These are phyloP conservation scores for Colletotrichum cereale DNA, from an alignment of 2,329 filamentous ascomycete species.

Conservation along the genomic window DNA sequence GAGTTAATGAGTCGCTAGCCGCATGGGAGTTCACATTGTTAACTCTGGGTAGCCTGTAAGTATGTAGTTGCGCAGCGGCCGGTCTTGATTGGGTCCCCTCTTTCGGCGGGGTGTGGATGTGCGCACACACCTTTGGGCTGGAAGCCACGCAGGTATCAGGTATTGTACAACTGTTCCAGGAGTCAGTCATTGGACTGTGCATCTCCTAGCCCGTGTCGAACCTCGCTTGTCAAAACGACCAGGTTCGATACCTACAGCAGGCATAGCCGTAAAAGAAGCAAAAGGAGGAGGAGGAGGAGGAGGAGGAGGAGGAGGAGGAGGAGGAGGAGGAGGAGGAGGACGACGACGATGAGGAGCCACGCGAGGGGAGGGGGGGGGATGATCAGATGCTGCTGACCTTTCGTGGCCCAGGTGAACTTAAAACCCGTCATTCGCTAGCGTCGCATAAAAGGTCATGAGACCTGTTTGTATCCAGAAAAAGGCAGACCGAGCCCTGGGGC, in stretches of 20 bases:
- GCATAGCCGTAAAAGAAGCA: background rate
- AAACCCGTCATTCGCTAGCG: constrained; percentile 42
- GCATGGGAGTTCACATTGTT: constrained; percentile 13
- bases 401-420: constrained; percentile 42
- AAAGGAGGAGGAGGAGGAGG: background rate
- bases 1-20: constrained; percentile 2
- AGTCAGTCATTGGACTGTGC: background rate
- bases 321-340: constrained; percentile 27
- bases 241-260: background rate
- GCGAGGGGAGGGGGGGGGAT: constrained; percentile 21
- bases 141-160: background rate
- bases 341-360: background rate
- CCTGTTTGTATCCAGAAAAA: constrained; percentile 42
- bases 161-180: background rate
- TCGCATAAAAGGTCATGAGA: constrained; percentile 42
- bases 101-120: background rate
- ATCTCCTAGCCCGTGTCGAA: background rate
- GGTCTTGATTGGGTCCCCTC: constrained; percentile 16
- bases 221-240: constrained; percentile 8
- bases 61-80: constrained; percentile 16
- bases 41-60: too few relatives aligned
- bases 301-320: constrained; percentile 1
- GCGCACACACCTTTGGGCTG: background rate
- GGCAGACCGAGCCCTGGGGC: constrained; percentile 35
- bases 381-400: constrained; percentile 41